These are phyloP conservation scores for Aspergillus baeticus DNA, from an alignment of 495 filamentous ascomycete genomes.

Conservation along the genomic window DNA sequence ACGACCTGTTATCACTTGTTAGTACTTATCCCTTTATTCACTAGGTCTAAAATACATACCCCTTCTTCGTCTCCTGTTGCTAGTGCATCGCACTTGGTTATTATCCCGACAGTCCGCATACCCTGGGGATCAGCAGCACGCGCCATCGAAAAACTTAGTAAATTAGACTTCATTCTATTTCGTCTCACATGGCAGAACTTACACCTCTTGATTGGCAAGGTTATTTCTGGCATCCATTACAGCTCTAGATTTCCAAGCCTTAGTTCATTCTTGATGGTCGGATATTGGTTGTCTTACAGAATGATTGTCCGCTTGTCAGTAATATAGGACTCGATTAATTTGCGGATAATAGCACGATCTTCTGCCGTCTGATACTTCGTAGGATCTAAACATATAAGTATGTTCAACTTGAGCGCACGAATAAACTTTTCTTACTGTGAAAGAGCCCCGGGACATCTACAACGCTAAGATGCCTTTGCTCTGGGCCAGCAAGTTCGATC, in stretches of 20 bases:
- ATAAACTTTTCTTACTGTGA: no score
- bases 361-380: constrained; percentile 34
- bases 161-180: not conserved
- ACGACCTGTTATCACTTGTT: constrained; percentile 18
- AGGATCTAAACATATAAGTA: constrained; percentile 14
- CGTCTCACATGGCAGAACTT: not conserved
- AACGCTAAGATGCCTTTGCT: constrained; percentile 48
- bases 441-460: constrained; percentile 57
- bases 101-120: constrained; percentile 51
- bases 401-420: no score
- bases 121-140: constrained; percentile 42
- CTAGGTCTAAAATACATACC: constrained; percentile 10
- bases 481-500: constrained; percentile 49
- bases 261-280: not conserved
- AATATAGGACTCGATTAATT: constrained; percentile 45
- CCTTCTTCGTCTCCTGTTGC: constrained; percentile 37
- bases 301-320: constrained; percentile 42
- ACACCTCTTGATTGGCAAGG: constrained; percentile 27
- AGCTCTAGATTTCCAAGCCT: constrained; percentile 12
- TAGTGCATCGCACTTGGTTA: constrained; percentile 31
- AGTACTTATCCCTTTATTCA: not conserved
- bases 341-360: constrained; percentile 32
- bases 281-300: constrained; percentile 25
- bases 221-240: constrained; percentile 27
- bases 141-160: constrained; percentile 32